Percentiles rank a stretch among this genome's conserved stretches.
phyloP scores from a whole-genome alignment of 768 basidiomycete genomes.

The Termitomyces heimii region DNA sequence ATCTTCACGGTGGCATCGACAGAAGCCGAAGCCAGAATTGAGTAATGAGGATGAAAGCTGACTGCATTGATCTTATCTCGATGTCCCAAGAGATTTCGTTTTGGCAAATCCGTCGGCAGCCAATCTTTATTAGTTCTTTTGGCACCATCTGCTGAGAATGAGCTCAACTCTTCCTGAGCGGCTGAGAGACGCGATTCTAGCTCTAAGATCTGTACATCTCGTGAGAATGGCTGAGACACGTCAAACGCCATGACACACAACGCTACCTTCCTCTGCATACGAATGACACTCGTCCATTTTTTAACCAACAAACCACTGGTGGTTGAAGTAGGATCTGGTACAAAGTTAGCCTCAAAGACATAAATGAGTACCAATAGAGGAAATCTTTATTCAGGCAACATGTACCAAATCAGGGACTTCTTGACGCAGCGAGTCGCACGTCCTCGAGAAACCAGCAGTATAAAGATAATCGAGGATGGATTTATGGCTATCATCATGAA shows the following conservation, averaged over 20 bases:
- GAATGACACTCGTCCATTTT: constrained; percentile 82
- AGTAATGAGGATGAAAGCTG: constrained; percentile 68
- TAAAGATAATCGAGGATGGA: constrained; percentile 30
- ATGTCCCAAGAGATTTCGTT: constrained; percentile 47
- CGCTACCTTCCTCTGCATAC: constrained; percentile 73
- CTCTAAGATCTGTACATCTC: constrained; percentile 46
- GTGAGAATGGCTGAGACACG: not conserved
- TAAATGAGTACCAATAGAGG: not conserved
- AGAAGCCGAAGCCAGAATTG: constrained; percentile 57
- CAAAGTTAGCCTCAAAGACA: constrained; percentile 18
- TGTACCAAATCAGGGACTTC: constrained; percentile 17
- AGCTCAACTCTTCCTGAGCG: constrained; percentile 27
- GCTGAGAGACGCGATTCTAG: constrained; percentile 49
- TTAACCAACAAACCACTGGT: constrained; percentile 59
- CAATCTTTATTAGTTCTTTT: constrained; percentile 30
- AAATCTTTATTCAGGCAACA: not conserved
- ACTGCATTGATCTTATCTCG: constrained; percentile 51
- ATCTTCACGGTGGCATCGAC: constrained; percentile 68
- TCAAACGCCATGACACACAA: not conserved
- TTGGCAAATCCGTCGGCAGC: constrained; percentile 43
- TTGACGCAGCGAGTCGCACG: constrained; percentile 24
- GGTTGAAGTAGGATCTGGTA: constrained; percentile 19
- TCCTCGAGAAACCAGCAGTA: constrained; percentile 23
- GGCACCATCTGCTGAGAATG: constrained; percentile 1
- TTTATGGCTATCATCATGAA: constrained; percentile 21